phyloP scores from a whole-genome alignment of 1,139 yeast species.

The Diutina sp. region DNA sequence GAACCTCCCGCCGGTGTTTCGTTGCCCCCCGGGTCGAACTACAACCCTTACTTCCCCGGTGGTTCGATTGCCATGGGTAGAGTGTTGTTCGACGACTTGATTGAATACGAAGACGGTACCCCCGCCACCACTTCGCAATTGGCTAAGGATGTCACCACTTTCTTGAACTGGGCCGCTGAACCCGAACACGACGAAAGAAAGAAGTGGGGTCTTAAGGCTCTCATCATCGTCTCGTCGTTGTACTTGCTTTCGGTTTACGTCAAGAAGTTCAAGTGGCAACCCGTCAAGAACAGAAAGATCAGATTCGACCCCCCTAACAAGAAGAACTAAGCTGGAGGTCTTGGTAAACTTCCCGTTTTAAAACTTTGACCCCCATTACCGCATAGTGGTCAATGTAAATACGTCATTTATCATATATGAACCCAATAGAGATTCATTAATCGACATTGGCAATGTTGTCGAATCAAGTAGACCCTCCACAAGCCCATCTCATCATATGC shows the following conservation, averaged over 20 bases:
- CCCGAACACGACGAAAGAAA: constrained; percentile 99
- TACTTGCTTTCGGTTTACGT: constrained; percentile 82
- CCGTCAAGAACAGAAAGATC: constrained; percentile 90
- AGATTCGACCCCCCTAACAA: constrained; percentile 85
- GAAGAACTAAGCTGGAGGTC: constrained; percentile 11
- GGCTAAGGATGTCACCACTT: constrained; percentile 96
- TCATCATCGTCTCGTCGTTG: constrained; percentile 66
- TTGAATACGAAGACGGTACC: constrained; percentile 98
- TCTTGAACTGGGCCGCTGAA: constrained; percentile 97
- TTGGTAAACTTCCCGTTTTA: not conserved
- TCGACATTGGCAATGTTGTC: not conserved
- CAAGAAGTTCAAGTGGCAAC: constrained; percentile 97
- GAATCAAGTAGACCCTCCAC: not conserved
- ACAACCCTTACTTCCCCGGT: constrained; percentile 99
- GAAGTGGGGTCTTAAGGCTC: constrained; percentile 90
- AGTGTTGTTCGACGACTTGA: constrained; percentile 91
- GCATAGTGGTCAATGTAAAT: constrained; percentile 2
- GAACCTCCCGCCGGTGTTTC: constrained; percentile 97
- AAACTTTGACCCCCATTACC: not conserved
- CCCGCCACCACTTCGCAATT: constrained; percentile 97
- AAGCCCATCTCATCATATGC: not conserved
- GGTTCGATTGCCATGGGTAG: constrained; percentile 99
- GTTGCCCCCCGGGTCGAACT: constrained; percentile 88
- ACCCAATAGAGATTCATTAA: constrained; percentile 1
- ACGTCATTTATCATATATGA: constrained; percentile 1